These are phyloP conservation scores for Pelargonium cotyledonis DNA, from an alignment of 441 rosid genomes.

Conservation along the genomic window DNA sequence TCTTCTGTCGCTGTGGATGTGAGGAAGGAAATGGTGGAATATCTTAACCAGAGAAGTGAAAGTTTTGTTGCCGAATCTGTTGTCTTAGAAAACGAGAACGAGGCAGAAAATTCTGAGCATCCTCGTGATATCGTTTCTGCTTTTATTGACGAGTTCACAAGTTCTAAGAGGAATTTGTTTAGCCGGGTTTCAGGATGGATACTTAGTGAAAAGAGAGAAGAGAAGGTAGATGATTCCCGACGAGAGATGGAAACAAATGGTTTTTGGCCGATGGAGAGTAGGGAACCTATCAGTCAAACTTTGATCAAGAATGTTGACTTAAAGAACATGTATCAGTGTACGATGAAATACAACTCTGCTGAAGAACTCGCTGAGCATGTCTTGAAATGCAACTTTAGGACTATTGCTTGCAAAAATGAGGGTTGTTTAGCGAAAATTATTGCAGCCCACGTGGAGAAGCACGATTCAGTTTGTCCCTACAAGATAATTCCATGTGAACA, in stretches of 20 bases:
- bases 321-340: conserved; percentile 57
- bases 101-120: conserved; percentile 49
- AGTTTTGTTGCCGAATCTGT: conserved; percentile 69
- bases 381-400: conserved; percentile 45
- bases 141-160: conserved; percentile 72
- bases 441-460: conserved; percentile 49
- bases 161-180: conserved; percentile 63
- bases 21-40: conserved; percentile 70
- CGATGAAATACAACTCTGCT: conserved; percentile 43
- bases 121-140: conserved; percentile 64
- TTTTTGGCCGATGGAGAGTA: conserved; percentile 63
- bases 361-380: conserved; percentile 52
- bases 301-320: conserved; percentile 75
- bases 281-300: conserved; percentile 52
- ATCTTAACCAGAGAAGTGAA: conserved; percentile 64
- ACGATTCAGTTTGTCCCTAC: conserved; percentile 63
- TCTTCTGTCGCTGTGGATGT: conserved; percentile 70
- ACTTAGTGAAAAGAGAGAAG: conserved; percentile 78
- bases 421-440: conserved; percentile 57
- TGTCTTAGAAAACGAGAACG: conserved; percentile 45
- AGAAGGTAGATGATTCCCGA: conserved; percentile 68
- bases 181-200: conserved; percentile 85
- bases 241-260: conserved; percentile 82
- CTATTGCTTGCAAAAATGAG: conserved; percentile 55
- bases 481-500: conserved; percentile 85